Evolutionary conservation across 441 rosid species (phyloP), one percentile per base, ranked within the genome.

Genomic region (Aquilaria agallochum): DNA sequence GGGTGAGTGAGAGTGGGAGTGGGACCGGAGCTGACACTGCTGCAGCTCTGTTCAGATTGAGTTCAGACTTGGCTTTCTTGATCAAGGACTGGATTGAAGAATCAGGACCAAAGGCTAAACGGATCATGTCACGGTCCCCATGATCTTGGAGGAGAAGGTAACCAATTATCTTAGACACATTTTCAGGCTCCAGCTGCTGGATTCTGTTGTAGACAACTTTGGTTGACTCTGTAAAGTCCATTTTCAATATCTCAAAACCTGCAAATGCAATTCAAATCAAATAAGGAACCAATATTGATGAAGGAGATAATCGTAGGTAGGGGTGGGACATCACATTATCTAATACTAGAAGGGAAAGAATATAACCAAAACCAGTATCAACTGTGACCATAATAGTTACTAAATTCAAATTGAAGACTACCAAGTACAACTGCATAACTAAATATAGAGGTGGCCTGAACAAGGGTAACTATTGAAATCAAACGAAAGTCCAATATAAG

Each of bases 151-250:
- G 73, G 14, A 89, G 74, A 55, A 90, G 82, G 65, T 85, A 93
- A 5, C 95, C 97, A 8, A 93, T 80, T 59, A 93, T 90, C 80
- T 84, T 93, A 11, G 88, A 74, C 32, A 85, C 96, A 58, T 81
- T 76, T 53, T 93, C 97, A 7, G 96, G 98, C 65, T 93, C 98
- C 31, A 85, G 67, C 76, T 83, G 71, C 62, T 87, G 92, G 72
- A 93, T 90, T 78, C 97, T 83, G 15, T 69, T 67, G 78, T 86
- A 92, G 27, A 93, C 93, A 52, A 80, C 73, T 62, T 83, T 85
- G 44, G 95, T 90, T 56, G 98, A 82, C 72, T 85, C 91, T 5
- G 88, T 67, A 70, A 85, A 86, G 79, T 90, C 87, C 98, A 93
- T 93, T 62, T 74, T 40, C 69, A 42, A 44, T 56, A 42, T 68